These are phyloP conservation scores for Protoeuglena noctilucae DNA, from an alignment of 139 green algal species.

Conservation along the genomic window DNA sequence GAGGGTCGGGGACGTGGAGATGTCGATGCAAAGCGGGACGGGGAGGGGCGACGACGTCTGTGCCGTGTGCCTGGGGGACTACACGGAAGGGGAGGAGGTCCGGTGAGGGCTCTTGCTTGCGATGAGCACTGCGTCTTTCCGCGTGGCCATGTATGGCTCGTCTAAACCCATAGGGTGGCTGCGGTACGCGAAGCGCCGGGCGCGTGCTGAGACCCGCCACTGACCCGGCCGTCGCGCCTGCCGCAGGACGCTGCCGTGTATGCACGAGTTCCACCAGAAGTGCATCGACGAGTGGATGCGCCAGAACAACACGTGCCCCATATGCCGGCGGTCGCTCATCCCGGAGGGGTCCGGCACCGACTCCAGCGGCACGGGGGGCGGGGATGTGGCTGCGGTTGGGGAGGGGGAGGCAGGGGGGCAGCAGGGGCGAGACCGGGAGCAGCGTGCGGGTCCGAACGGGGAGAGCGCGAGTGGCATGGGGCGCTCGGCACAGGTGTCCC, in stretches of 20 bases:
- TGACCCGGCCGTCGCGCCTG: too few species aligned
- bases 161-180: too few species aligned
- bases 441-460: too few species aligned
- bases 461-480: too few species aligned
- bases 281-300: conserved; percentile 49
- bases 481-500: too few species aligned
- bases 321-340: conserved; percentile 40
- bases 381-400: neutral
- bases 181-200: too few species aligned
- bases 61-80: conserved; percentile 56
- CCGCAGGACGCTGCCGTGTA: conserved; percentile 37
- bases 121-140: too few species aligned
- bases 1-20: neutral
- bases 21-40: conserved; percentile 14
- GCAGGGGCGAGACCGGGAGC: too few species aligned
- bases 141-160: too few species aligned
- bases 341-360: neutral
- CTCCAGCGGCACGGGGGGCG: neutral
- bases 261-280: conserved; percentile 30
- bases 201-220: too few species aligned
- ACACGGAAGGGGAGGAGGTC: conserved; percentile 39
- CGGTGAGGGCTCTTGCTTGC: too few species aligned
- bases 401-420: too few species aligned
- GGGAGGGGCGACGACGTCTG: conserved; percentile 15
- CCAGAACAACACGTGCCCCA: conserved; percentile 46